phyloP scores from a whole-genome alignment of 2,329 filamentous ascomycete species.

The Spiromastix sp. region DNA sequence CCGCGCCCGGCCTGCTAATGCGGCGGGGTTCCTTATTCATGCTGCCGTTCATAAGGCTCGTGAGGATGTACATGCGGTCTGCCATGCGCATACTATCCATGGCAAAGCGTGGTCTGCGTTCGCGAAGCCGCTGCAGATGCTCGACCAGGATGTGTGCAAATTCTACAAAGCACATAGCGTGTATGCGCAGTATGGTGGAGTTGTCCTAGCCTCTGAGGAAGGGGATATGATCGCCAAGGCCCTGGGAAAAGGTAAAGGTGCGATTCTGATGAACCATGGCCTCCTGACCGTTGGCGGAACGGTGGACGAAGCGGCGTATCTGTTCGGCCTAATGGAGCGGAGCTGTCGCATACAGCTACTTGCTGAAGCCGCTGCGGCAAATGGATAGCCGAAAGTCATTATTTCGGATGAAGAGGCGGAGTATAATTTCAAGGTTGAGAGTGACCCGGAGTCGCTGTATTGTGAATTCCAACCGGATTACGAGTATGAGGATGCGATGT shows the following conservation, averaged over 20 bases:
- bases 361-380: slow-evolving; percentile 55
- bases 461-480: slow-evolving; percentile 19
- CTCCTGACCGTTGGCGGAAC: slow-evolving; percentile 60
- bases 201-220: slow-evolving; percentile 54
- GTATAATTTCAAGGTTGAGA: slow-evolving; percentile 18
- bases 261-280: slow-evolving; percentile 62
- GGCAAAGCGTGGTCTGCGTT: slow-evolving; percentile 36
- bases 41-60: slow-evolving; percentile 41
- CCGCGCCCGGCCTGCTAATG: slow-evolving; percentile 30
- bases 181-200: slow-evolving; percentile 54
- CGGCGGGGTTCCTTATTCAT: slow-evolving; percentile 40
- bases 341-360: slow-evolving; percentile 58
- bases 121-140: slow-evolving; percentile 32
- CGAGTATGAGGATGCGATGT: slow-evolving; percentile 18
- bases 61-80: slow-evolving; percentile 39
- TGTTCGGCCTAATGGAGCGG: slow-evolving; percentile 59
- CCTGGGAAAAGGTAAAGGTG: slow-evolving; percentile 51
- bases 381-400: slow-evolving; percentile 41
- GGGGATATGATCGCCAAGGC: slow-evolving; percentile 53
- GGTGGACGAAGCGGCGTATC: slow-evolving; percentile 63
- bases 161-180: slow-evolving; percentile 56
- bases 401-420: slow-evolving; percentile 46
- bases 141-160: slow-evolving; percentile 45
- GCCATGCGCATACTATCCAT: slow-evolving; percentile 37
- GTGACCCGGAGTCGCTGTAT: slow-evolving; percentile 16